Percentiles rank a stretch among this genome's conserved stretches.
phyloP scores from a whole-genome alignment of 352 stramenopile species.

The Pythium utonaiense region DNA sequence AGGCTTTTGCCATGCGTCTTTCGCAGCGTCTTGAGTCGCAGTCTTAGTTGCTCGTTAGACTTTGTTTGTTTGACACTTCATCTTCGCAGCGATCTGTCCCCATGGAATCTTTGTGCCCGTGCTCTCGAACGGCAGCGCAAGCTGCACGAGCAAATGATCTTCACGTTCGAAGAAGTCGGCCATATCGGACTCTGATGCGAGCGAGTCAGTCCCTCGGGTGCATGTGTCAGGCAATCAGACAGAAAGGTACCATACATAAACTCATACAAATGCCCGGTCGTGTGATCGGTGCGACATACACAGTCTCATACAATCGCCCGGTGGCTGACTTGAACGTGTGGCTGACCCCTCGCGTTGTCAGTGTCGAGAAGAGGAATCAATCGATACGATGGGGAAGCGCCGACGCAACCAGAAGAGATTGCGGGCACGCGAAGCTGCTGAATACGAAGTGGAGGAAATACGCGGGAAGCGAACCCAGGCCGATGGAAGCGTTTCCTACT shows the following conservation, averaged over 20 bases:
- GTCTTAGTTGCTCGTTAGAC: not conserved
- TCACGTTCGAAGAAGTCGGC: not conserved
- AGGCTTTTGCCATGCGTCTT: not conserved
- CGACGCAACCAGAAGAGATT: not conserved
- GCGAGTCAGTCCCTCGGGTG: too few species aligned
- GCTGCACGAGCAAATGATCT: not conserved
- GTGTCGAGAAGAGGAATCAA: too few species aligned
- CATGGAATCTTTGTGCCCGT: not conserved
- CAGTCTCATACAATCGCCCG: not conserved
- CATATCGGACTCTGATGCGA: not conserved
- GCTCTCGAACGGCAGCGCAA: not conserved
- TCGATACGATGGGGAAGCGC: not conserved
- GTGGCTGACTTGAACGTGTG: not conserved
- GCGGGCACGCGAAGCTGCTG: not conserved
- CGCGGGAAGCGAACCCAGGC: not conserved
- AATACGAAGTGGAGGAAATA: not conserved
- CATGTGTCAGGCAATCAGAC: not conserved
- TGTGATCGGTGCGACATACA: not conserved
- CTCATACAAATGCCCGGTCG: not conserved
- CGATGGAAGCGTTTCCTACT: not conserved
- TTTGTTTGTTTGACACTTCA: not conserved
- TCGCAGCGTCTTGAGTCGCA: not conserved
- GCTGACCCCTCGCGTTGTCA: not conserved
- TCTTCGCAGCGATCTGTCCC: not conserved
- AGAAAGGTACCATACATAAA: not conserved